These are phyloP conservation scores for Mentha longifolia DNA, from an alignment of 257 asterid species.

Conservation along the genomic window DNA sequence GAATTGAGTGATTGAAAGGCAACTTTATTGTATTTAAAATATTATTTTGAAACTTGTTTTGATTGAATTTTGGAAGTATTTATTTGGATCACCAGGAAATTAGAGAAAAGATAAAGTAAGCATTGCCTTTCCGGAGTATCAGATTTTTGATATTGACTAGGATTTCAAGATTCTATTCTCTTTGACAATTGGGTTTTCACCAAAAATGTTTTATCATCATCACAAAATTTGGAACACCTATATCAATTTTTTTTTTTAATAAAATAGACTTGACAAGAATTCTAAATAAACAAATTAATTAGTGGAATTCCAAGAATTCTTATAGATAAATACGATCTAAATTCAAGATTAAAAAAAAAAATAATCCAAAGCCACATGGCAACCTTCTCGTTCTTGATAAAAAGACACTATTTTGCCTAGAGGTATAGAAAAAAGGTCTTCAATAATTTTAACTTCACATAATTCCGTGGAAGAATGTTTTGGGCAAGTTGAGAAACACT, in stretches of 20 bases:
- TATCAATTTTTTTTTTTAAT: no score
- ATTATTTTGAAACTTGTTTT: not conserved
- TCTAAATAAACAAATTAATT: not conserved
- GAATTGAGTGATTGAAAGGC: constrained; percentile 21
- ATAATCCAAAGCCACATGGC: constrained; percentile 20
- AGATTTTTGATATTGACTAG: constrained; percentile 50
- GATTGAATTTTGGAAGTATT: not conserved
- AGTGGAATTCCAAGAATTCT: not conserved
- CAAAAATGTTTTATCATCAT: constrained; percentile 8
- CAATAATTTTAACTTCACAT: not conserved
- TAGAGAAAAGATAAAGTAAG: constrained; percentile 22
- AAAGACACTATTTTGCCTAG: constrained; percentile 25
- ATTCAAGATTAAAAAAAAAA: not conserved
- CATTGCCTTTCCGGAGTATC: constrained; percentile 48
- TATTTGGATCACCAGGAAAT: constrained; percentile 2
- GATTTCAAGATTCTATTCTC: constrained; percentile 42
- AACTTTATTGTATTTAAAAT: constrained; percentile 17
- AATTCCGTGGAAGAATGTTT: constrained; percentile 46
- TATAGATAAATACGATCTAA: not conserved
- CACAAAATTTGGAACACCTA: not conserved
- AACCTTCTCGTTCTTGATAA: constrained; percentile 24
- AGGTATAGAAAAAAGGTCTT: not conserved
- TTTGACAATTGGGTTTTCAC: constrained; percentile 16
- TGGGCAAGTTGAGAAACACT: constrained; percentile 8
- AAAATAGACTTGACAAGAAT: not conserved